Percentiles rank a stretch among this genome's conserved stretches.
Conservation (phyloP, 148 eudicot species). For the Linanthus parryae region DNA sequence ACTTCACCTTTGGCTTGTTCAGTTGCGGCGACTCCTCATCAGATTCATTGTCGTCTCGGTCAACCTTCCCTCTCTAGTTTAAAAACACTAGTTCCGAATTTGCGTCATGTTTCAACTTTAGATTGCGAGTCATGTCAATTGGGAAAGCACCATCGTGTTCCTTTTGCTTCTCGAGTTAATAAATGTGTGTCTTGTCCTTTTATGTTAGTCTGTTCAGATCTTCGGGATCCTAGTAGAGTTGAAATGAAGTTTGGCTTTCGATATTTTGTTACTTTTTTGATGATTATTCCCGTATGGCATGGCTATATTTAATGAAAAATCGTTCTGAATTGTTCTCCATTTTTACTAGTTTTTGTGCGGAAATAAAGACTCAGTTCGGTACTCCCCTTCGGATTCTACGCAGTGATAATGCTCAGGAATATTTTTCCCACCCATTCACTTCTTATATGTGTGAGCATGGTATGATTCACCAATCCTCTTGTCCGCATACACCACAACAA, state of each 20-base stretch:
- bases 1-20: no score
- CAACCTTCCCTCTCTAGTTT: no score
- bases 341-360: not conserved
- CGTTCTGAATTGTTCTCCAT: not conserved
- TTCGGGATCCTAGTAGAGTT: not conserved
- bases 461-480: not conserved
- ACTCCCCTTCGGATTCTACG: not conserved
- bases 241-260: not conserved
- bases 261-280: not conserved
- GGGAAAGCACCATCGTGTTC: no score
- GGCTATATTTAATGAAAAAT: not conserved
- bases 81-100: no score
- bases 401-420: not conserved
- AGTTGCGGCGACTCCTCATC: no score
- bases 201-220: no score
- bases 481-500: not conserved
- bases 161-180: no score
- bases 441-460: not conserved
- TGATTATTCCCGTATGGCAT: not conserved
- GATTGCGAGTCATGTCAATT: no score
- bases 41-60: no score
- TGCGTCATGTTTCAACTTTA: no score
- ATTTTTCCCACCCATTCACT: not conserved
- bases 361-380: not conserved
- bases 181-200: no score